These are phyloP conservation scores for Daphne laureola DNA, from an alignment of 441 rosid genomes.

Conservation along the genomic window DNA sequence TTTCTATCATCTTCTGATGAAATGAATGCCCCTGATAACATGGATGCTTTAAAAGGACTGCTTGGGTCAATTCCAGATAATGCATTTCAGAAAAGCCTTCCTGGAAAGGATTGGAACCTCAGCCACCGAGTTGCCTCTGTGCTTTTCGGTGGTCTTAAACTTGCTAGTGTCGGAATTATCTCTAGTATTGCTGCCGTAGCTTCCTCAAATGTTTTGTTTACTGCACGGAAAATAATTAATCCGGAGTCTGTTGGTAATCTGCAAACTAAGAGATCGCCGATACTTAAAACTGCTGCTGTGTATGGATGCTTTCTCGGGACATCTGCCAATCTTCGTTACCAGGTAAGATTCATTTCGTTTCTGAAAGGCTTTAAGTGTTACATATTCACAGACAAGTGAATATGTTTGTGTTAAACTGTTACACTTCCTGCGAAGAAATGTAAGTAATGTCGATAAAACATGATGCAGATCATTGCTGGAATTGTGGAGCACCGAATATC, in stretches of 20 bases:
- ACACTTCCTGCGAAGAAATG: not conserved
- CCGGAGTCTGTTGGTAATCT: constrained; percentile 39
- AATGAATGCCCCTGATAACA: constrained; percentile 35
- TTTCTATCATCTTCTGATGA: constrained; percentile 70
- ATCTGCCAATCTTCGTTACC: constrained; percentile 90
- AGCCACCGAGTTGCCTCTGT: constrained; percentile 77
- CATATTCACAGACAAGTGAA: no score
- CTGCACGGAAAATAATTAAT: constrained; percentile 39
- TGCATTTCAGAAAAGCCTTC: constrained; percentile 85
- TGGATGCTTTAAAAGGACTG: constrained; percentile 61
- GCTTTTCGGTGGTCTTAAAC: constrained; percentile 75
- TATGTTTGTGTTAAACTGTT: no score
- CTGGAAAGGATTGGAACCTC: constrained; percentile 73
- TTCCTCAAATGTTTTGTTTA: constrained; percentile 55
- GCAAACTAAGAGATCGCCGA: constrained; percentile 70
- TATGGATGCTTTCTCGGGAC: constrained; percentile 76
- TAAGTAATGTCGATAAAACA: constrained; percentile 5
- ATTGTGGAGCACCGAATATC: constrained; percentile 82
- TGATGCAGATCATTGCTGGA: constrained; percentile 85
- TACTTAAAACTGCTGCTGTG: constrained; percentile 74
- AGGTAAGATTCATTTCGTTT: constrained; percentile 32
- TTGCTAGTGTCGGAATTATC: constrained; percentile 75
- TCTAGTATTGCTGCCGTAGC: constrained; percentile 85
- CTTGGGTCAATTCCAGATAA: constrained; percentile 88
- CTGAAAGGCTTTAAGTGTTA: no score